Base-by-base conservation (phyloP, 2,329 filamentous ascomycete species). In the Arthrobotrys sphaeroides region DNA sequence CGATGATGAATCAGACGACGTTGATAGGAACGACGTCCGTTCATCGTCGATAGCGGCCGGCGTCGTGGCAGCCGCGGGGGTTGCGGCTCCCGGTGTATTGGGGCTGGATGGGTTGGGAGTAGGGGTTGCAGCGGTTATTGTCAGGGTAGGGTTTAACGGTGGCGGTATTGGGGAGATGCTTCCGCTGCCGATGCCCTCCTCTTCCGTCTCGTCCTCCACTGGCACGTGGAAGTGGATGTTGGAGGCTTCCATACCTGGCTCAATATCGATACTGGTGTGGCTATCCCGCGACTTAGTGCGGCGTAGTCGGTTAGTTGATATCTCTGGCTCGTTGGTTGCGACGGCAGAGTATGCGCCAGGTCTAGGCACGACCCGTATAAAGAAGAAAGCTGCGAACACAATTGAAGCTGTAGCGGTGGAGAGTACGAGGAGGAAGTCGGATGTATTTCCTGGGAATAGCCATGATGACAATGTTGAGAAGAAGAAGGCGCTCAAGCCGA, bases 401-500 rank as follows among this genome's bases (percentile, higher is more conserved):
- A 98, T 86, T 55, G 87, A 83, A 75, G 90, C 91, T 0, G 94
- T 97, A 13, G 93, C 94, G 77, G 89, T 85, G 2, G 93, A 89
- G 42, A 99, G 85, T 26, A 98, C 84, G 77, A 94, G 85, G 69
- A 99, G 86, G 79, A 97, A 94, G 40, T 88, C 87, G 66, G 90
- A 90, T 0, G 93, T 95, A 80, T 96, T 89, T 40, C 93, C 92
- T 1, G 92, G 91, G 81, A 97, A 94, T 42, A 92, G 84, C 51
- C 96, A 81, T 16, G 89, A 88, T 20, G 93, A 92, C 33, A 96
- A 83, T 1, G 90, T 86, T 0, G 95, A 94, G 84, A 97, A 99
- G 85, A 98, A 96, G 83, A 99, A 95, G 65, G 95, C 95, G 81
- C 94, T 97, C 69, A 99, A 84, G 2, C 95, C 95, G 81, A 98